Percentiles rank a stretch among this genome's conserved stretches.
phyloP scores from a whole-genome alignment of 495 filamentous ascomycete genomes.

The Penicillium atrosanguineum region DNA sequence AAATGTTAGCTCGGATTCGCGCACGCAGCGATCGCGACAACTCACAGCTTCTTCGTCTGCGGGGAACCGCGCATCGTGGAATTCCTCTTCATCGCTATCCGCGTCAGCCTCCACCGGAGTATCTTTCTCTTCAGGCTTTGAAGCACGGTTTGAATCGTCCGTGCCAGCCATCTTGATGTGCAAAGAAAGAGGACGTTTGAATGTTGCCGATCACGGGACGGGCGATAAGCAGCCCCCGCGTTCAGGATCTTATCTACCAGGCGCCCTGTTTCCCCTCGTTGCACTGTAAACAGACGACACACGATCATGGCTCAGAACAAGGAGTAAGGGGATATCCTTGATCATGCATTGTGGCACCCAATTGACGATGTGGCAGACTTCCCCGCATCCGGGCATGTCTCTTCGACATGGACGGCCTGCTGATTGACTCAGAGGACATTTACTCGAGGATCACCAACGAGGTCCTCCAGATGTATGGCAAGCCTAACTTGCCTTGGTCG shows the following conservation, averaged over 20 bases:
- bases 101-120: constrained; percentile 13
- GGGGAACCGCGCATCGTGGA: constrained; percentile 57
- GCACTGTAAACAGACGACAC: constrained; percentile 4
- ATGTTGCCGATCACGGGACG: constrained; percentile 22
- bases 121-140: constrained; percentile 7
- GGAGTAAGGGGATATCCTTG: constrained; percentile 5
- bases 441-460: constrained; percentile 83
- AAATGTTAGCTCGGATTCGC: constrained; percentile 6
- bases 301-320: constrained; percentile 15
- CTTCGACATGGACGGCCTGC: constrained; percentile 97
- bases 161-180: constrained; percentile 10
- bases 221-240: constrained; percentile 23
- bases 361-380: constrained; percentile 44
- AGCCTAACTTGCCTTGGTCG: constrained; percentile 76
- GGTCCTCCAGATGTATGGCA: constrained; percentile 70
- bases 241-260: constrained; percentile 11
- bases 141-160: not conserved
- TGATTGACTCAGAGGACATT: constrained; percentile 90
- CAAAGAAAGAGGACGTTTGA: not conserved
- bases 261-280: constrained; percentile 1
- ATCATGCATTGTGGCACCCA: not conserved
- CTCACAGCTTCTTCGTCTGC: constrained; percentile 76
- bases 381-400: constrained; percentile 87
- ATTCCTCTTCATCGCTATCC: constrained; percentile 44
- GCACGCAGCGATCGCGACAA: constrained; percentile 3